Evolutionary conservation across 2,329 filamentous ascomycete species (phyloP), one percentile per base, ranked within the genome.

Genomic region (Fusarium oligoseptatum): DNA sequence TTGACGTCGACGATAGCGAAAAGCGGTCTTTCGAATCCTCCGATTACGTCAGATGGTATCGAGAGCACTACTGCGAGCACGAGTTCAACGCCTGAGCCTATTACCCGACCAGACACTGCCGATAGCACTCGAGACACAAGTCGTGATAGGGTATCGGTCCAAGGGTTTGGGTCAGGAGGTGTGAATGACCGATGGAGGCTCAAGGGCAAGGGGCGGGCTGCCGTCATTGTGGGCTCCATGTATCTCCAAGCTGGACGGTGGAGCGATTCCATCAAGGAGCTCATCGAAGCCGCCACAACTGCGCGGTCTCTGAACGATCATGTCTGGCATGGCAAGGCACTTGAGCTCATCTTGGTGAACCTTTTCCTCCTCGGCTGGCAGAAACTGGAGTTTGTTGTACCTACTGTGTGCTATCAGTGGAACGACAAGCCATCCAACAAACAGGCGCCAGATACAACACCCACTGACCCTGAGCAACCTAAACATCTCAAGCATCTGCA

Each of bases 271-370:
- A 83, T 98, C 55, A 93, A 91, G 81, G 94, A 97, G 80, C 89
- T 98, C 24, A 87, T 91, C 11, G 96, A 98, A 70, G 94, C 93
- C 64, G 95, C 94, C 2, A 89, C 90, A 11, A 91, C 92, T 76
- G 93, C 95, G 17, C 93, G 94, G 77, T 92, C 91, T 41, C 89
- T 94, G 68, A 95, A 95, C 77, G 97, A 99, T 83, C 94, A 98
- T 82, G 82, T 98, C n/a, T 99, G 97, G 96, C 95, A 98, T 84
- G 97, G 94, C 20, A 98, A 98, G 83, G 95, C 95, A 1, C 87
- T 99, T 22, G 97, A 99, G 81, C 91, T 95, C 32, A 94, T 97
- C 70, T 85, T 97, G 56, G 88, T 97, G 29, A 95, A 93, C 79
- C 88, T 98, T 75, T 80, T 98, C 45, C 89, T 98, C 77, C 91